These are phyloP conservation scores for Onygenales sp. DNA, from an alignment of 2,329 filamentous ascomycete genomes.

Conservation along the genomic window DNA sequence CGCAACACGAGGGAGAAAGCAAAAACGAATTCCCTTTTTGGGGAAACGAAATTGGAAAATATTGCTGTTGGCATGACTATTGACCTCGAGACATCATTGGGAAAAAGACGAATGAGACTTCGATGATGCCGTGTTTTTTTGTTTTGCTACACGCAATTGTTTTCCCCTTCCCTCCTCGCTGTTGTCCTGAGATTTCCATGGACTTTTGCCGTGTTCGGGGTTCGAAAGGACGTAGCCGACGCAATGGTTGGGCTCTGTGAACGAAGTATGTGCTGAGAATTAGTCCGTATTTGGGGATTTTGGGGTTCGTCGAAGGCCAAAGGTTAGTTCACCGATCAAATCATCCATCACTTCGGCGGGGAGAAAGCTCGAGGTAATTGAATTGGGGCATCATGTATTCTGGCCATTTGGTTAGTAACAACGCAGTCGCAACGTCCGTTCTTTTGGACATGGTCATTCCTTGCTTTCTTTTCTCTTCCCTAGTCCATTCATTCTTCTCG, in stretches of 20 bases:
- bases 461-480: not conserved
- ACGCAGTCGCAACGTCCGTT: too few species aligned
- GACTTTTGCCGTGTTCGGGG: not conserved
- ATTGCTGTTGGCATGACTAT: constrained; percentile 33
- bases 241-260: too few species aligned
- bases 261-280: too few species aligned
- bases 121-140: constrained; percentile 28
- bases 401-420: too few species aligned
- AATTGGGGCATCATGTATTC: too few species aligned
- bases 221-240: too few species aligned
- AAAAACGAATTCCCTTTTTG: not conserved
- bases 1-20: constrained; percentile 34
- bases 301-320: too few species aligned
- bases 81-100: constrained; percentile 35
- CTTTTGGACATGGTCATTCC: not conserved
- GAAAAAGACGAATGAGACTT: constrained; percentile 33
- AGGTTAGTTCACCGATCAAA: too few species aligned
- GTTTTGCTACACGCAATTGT: not conserved
- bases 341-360: too few species aligned
- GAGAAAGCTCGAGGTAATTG: too few species aligned
- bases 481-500: too few species aligned
- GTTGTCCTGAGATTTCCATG: not conserved
- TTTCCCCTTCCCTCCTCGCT: not conserved
- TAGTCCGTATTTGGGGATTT: too few species aligned
- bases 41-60: constrained; percentile 8